Base-by-base conservation (phyloP, 73 alveolate species). In the Tetrahymena thermophila region DNA sequence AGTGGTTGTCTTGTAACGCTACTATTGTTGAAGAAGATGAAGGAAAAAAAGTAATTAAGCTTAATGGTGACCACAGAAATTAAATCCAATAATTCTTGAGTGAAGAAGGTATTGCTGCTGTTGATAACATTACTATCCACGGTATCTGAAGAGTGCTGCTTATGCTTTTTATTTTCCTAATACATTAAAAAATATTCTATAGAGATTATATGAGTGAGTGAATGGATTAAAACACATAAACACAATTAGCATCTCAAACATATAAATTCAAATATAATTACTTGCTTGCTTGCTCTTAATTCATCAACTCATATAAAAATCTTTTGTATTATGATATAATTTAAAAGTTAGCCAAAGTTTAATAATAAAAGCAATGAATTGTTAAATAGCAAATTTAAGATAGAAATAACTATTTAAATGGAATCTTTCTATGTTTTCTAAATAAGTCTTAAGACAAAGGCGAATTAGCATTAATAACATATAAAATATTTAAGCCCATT, bases 41-140 rank as follows among this genome's bases (percentile, higher is more conserved):
- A 71, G 89, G 89, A 71, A 71, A 71, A 21, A 71, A 71, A 71
- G 89, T 71, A 28, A 31, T 71, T 71, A 71, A 71, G 40, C 89
- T 71, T 71, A 71, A 71, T 71, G 89, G 89, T 71, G 89, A 71
- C 89, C 89, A 71, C 89, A 71, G 89, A 71, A 71, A 31, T 71
- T 71, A 71, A 71, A 71, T 71, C 11, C 37, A 71, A 71, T 71
- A 71, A 71, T 71, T 71, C 89, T 71, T 71, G 37, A 71, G 89
- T 71, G 89, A 71, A 71, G 89, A 71, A 71, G 89, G 89, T 71
- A 71, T 71, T 13, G 89, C 89, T 31, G 89, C 89, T 71, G 37
- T 71, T n/a, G 89, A 71, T 71, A 71, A 71, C 37, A 71, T 71
- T 31, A 71, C 40, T 28, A 31, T 71, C 31, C 89, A 71, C 31